Base-by-base conservation (phyloP, 805 yeast species). In the Teunomyces gatunensis region DNA sequence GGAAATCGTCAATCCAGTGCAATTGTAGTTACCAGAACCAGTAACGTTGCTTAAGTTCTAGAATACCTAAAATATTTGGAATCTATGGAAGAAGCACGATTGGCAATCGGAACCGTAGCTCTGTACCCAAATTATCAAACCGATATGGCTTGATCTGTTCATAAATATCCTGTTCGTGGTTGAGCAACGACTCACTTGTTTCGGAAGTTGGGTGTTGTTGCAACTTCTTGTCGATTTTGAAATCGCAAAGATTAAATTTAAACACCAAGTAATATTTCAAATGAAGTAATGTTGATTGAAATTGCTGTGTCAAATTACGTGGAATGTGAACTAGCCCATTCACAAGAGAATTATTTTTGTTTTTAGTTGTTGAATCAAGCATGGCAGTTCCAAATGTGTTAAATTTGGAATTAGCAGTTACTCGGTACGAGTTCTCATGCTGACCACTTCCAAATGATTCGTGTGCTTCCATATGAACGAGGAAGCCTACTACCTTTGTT, bases 381-480 rank as follows among this genome's bases (percentile, higher is more conserved):
- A 65, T 49, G 2, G 74, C 58, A 11, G 65, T 39, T 2, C 70
- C 67, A 47, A 67, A 62, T 1, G 68, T 56, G 53, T 71, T 72
- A 30, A 60, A 50, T 51, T 70, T 71, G 15, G 59, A 29, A 12
- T 58, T 57, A 13, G 71, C 71, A 10, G 69, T 64, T 13, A 71
- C 74, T 44, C 64, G 60, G 54, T 68, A 71, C 9, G 56, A 47
- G 45, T 72, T 65, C 12, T 48, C 53, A 36, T 45, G 54, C n/a
- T 44, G 51, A 6, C 48, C 54, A 17, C 43, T 34, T 6, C 47
- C 45, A 52, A 61, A 71, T 3, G 55, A 43, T 46, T 73, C 77
- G 45, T 68, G 69, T 9, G 75, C 76, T 51, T 71, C 77, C n/a
- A 71, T 40, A 47, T 65, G 68, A 7, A 55, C 59, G 4, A 67